Conservation (phyloP, 352 stramenopile species). For the Globisporangium carolinianum region DNA sequence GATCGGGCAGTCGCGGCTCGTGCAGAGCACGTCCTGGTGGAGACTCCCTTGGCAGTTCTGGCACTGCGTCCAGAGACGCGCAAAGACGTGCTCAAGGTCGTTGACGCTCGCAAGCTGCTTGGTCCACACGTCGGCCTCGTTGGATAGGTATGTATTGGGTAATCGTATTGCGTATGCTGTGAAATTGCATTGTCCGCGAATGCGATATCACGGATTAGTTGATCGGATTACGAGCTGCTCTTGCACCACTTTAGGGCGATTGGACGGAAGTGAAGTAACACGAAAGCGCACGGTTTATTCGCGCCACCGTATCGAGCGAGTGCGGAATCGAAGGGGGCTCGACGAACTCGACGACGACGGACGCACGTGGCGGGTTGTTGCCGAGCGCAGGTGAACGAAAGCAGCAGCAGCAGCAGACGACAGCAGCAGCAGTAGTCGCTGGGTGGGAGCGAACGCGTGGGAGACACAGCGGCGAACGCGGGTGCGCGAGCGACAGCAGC, state of each 20-base stretch:
- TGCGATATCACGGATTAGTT: no score
- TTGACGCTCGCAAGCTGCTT: constrained; percentile 92
- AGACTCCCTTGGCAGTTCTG: constrained; percentile 98
- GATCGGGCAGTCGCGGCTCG: constrained; percentile 96
- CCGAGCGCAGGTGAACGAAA: not conserved
- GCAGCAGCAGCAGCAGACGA: not conserved
- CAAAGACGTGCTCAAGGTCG: constrained; percentile 92
- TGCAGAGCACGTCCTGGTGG: constrained; percentile 95
- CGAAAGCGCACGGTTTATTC: no score
- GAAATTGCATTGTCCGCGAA: no score
- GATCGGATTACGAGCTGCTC: no score
- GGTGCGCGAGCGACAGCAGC: not conserved
- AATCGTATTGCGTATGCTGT: no score
- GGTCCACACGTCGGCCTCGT: constrained; percentile 93
- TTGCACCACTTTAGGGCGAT: no score
- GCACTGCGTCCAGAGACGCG: constrained; percentile 96
- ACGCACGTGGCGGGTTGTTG: no score
- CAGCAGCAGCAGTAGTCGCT: not conserved
- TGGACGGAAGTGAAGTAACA: no score
- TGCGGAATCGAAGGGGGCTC: constrained; percentile 1
- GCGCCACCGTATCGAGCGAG: not conserved
- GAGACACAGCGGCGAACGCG: not conserved
- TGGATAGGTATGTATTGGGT: no score
- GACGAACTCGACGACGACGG: not conserved
- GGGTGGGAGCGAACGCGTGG: not conserved